These are phyloP conservation scores for Thalassiosira allenii DNA, from an alignment of 352 stramenopile species.

Conservation along the genomic window DNA sequence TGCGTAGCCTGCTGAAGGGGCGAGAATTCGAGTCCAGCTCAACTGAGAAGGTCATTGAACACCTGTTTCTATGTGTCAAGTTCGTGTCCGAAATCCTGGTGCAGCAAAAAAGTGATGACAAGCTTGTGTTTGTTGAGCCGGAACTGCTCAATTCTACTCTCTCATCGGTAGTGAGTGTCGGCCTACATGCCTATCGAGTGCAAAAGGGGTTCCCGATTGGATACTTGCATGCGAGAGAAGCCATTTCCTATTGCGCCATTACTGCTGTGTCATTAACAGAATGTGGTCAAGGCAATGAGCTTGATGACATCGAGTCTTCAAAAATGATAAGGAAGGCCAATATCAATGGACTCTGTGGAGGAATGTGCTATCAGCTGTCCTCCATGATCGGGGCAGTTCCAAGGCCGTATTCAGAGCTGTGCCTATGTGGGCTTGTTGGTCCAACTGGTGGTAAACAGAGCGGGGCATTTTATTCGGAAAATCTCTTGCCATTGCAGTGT, in stretches of 20 bases:
- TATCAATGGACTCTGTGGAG: constrained; percentile 28
- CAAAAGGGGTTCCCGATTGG: neutral
- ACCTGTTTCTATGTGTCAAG: constrained; percentile 49
- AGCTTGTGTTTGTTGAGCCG: constrained; percentile 40
- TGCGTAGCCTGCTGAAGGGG: constrained; percentile 6
- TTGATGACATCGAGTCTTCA: constrained; percentile 20
- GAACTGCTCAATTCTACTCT: constrained; percentile 14
- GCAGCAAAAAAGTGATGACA: constrained; percentile 35
- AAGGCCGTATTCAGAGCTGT: constrained; percentile 21
- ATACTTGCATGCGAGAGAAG: constrained; percentile 31
- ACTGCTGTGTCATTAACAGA: constrained; percentile 39
- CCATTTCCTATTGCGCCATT: constrained; percentile 62
- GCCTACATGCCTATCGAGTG: constrained; percentile 41
- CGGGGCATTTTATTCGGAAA: constrained; percentile 29
- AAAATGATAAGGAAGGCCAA: constrained; percentile 13
- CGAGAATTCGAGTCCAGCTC: neutral
- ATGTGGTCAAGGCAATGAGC: constrained; percentile 5
- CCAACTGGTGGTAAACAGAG: neutral
- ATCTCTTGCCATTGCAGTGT: constrained; percentile 44
- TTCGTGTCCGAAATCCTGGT: constrained; percentile 39
- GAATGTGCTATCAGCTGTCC: constrained; percentile 36
- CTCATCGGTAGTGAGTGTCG: constrained; percentile 49
- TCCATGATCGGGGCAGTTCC: constrained; percentile 40
- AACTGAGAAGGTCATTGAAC: constrained; percentile 15
- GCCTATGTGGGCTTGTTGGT: constrained; percentile 40